Evolutionary conservation across 805 yeast species (phyloP).

Genomic region (Monosporozyma servazzii): DNA sequence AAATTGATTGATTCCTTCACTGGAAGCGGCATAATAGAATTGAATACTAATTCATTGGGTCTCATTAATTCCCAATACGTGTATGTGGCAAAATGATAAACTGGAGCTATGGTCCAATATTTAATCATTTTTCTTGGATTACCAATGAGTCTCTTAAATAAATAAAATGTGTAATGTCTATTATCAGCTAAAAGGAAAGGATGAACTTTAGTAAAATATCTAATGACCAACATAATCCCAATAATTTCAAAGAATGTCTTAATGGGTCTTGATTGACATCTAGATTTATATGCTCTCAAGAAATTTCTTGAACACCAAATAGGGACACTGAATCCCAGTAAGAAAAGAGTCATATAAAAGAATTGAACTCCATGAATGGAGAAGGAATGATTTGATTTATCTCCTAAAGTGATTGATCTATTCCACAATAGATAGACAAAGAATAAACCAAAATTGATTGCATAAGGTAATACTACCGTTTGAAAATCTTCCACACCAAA

Average conservation of each 20-base stretch:
- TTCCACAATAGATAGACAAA: conserved; percentile 50
- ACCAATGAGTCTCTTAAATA: conserved; percentile 57
- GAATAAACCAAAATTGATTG: conserved; percentile 45
- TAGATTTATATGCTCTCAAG: conserved; percentile 32
- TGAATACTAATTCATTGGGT: conserved; percentile 30
- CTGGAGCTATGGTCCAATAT: conserved; percentile 46
- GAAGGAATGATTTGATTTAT: conserved; percentile 71
- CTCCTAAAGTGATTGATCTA: conserved; percentile 87
- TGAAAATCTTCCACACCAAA: conserved; percentile 31
- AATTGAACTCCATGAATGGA: conserved; percentile 71
- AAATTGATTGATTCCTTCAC: conserved; percentile 28
- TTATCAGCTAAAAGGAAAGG: conserved; percentile 91
- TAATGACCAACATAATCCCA: conserved; percentile 39
- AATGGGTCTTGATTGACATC: conserved; percentile 25
- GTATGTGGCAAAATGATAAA: conserved; percentile 54
- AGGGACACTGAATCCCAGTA: conserved; percentile 61
- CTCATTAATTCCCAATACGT: conserved; percentile 31
- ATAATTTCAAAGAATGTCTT: conserved; percentile 25
- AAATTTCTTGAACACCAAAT: conserved; percentile 49
- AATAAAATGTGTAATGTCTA: conserved; percentile 84
- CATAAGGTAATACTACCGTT: conserved; percentile 39
- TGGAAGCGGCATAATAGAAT: conserved; percentile 30
- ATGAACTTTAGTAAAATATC: conserved; percentile 64
- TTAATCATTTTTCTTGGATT: conserved; percentile 36
- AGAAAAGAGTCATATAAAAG: conserved; percentile 64